A percentile compares a stretch with the other conserved stretches of the same genome.
Evolutionary conservation across 2,329 filamentous ascomycete genomes (phyloP).

Genomic region (Nemania serpens): DNA sequence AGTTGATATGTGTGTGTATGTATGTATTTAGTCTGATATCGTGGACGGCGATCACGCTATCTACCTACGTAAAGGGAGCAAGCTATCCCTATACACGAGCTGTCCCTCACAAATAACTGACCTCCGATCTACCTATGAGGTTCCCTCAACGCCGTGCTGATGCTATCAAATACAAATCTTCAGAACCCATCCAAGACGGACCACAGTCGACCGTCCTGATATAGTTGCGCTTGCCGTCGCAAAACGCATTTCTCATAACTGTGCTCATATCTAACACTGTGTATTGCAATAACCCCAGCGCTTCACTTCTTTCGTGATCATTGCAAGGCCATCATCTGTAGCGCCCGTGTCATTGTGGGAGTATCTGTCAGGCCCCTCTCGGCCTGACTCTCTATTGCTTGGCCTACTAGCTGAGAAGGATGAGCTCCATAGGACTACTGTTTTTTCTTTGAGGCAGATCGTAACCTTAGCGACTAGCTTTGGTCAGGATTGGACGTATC

Average conservation of each 20-base stretch:
- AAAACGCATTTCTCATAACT: neutral
- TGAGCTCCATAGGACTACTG: too few relatives aligned
- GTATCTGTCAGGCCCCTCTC: neutral
- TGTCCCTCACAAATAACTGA: neutral
- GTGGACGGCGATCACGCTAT: neutral
- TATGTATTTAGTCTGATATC: neutral
- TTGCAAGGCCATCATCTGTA: slow-evolving; percentile 45
- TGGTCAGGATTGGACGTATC: neutral
- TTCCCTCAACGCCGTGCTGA: slow-evolving; percentile 30
- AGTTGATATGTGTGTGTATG: too few relatives aligned
- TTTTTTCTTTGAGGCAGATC: neutral
- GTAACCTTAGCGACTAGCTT: neutral
- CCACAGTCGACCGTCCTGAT: neutral
- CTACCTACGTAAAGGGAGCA: too few relatives aligned
- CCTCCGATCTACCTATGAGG: neutral
- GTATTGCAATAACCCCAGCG: neutral
- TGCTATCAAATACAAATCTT: slow-evolving; percentile 22
- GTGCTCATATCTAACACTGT: too few relatives aligned
- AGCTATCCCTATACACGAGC: too few relatives aligned
- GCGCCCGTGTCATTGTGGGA: neutral
- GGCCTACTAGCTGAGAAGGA: too few relatives aligned
- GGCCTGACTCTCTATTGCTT: neutral
- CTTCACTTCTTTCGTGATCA: slow-evolving; percentile 7
- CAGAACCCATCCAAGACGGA: neutral
- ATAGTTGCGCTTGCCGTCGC: neutral